Percentiles rank a stretch among this genome's conserved stretches.
These are phyloP conservation scores for Senna tora DNA, from an alignment of 306 rosid species.

Conservation along the genomic window DNA sequence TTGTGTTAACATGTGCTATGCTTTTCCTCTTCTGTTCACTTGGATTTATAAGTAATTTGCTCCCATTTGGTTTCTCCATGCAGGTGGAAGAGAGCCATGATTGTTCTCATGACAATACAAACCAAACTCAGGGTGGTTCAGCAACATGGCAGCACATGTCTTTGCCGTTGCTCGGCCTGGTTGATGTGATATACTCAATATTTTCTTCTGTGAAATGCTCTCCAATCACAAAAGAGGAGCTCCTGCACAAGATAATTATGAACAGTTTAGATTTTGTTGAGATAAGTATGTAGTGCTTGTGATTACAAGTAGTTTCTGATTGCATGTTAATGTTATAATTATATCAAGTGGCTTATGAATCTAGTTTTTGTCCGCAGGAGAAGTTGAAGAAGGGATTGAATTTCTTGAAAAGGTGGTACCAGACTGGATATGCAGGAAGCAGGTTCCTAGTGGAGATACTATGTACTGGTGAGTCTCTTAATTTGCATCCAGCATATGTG, in stretches of 20 bases:
- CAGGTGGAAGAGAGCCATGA: conserved; percentile 44
- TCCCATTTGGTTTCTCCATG: conserved; percentile 32
- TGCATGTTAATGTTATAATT: conserved; percentile 3
- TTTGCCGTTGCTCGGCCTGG: conserved; percentile 52
- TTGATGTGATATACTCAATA: conserved; percentile 56
- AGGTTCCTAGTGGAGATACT: conserved; percentile 50
- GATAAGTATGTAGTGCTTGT: conserved; percentile 51
- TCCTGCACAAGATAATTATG: conserved; percentile 67
- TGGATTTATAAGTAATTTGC: not conserved
- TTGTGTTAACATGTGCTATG: not conserved
- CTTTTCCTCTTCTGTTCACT: not conserved
- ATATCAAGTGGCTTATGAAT: conserved; percentile 33
- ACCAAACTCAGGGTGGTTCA: conserved; percentile 38
- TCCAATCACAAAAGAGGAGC: conserved; percentile 73
- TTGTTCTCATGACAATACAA: conserved; percentile 32
- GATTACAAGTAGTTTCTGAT: conserved; percentile 23
- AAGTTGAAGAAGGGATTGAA: conserved; percentile 62
- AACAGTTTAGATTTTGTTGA: conserved; percentile 57
- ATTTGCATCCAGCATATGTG: not conserved
- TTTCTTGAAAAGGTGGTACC: conserved; percentile 61
- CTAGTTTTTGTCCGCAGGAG: conserved; percentile 50
- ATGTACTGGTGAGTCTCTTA: conserved; percentile 53
- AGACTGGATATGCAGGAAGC: conserved; percentile 62
- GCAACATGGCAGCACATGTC: conserved; percentile 14
- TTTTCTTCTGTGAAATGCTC: conserved; percentile 54